Base-by-base conservation (phyloP, 352 stramenopile genomes). In the Phytopythium litorale region DNA sequence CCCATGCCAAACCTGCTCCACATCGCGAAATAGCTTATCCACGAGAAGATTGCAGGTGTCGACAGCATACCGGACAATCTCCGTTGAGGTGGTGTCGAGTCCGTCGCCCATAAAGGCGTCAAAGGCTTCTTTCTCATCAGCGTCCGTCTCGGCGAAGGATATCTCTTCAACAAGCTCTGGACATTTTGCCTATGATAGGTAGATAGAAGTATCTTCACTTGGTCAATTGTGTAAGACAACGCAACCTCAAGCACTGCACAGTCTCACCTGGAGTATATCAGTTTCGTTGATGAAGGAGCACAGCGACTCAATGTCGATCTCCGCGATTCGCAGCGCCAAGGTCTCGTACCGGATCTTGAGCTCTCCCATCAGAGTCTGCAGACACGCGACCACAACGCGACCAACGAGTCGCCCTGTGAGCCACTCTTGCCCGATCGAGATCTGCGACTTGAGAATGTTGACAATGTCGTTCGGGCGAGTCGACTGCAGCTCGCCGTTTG, bases 281-380 rank as follows among this genome's bases (percentile, higher is more conserved):
- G 83, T 78, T 48, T 93, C 86, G 57, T 95, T 95, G 58, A 95
- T 88, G 66, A 95, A 95, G 2, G 82, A 88, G 25, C 84, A 95
- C n/a, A 95, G 60, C n/a, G 67, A 76, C 56, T 95, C 84, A 1
- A 89, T 70, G 16, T 93, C 84, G 13, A 78, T 63, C 23, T 79
- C 71, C 5, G 70, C 67, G 16, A 90, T 54, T 18, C 73, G 72
- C 0, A 67, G 60, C 7, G 72, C 81, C 37, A 93, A 73, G 42
- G 46, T 71, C 2, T 92, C 79, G 59, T 87, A 89, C 0, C 86
- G 84, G 21, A 65, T 68, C 61, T 88, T 90, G n/a, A 95, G 56
- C 51, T 93, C 77, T 25, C 77, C 71, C 79, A 93, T 91, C 11
- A 95, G 63, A 2, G 84, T 69, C 56, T 87, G 71, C 30, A 95